phyloP scores from a whole-genome alignment of 768 basidiomycete genomes.

The Sporobolomyces roseus region DNA sequence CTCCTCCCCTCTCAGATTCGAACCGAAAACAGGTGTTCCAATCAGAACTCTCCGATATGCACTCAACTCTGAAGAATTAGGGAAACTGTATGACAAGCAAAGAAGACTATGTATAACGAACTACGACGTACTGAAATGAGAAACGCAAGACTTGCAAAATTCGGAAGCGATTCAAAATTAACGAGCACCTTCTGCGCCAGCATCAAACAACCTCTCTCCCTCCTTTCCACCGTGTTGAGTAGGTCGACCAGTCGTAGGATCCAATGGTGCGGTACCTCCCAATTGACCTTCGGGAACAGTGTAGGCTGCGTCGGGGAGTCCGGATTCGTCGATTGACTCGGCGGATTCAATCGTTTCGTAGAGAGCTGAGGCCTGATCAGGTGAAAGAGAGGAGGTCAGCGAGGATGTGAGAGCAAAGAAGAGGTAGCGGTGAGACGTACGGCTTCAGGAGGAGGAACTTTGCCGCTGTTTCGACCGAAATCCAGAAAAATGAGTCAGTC shows the following conservation, averaged over 20 bases:
- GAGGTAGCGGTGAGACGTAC: slow-evolving; percentile 15
- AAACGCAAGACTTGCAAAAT: no score
- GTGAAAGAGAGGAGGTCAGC: not conserved
- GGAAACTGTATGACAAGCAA: no score
- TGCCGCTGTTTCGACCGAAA: no score
- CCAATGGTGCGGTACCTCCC: slow-evolving; percentile 12
- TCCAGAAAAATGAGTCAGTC: no score
- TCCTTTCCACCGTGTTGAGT: not conserved
- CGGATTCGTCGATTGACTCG: slow-evolving; percentile 50
- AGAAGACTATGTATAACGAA: no score
- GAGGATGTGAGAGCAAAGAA: no score
- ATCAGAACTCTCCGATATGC: no score
- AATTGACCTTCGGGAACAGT: slow-evolving; percentile 44
- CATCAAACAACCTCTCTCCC: slow-evolving; percentile 29
- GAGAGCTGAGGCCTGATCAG: slow-evolving; percentile 61
- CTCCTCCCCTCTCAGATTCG: no score
- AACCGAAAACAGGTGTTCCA: no score
- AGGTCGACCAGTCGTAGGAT: slow-evolving; percentile 40
- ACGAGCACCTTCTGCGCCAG: slow-evolving; percentile 2
- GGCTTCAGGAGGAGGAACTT: slow-evolving; percentile 95
- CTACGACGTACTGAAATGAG: no score
- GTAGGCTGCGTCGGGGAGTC: slow-evolving; percentile 48
- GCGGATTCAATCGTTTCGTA: slow-evolving; percentile 87
- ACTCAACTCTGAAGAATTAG: no score
- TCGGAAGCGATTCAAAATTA: no score